Conservation (phyloP, 768 basidiomycete species). For the Omphalotus guepiniiformis region DNA sequence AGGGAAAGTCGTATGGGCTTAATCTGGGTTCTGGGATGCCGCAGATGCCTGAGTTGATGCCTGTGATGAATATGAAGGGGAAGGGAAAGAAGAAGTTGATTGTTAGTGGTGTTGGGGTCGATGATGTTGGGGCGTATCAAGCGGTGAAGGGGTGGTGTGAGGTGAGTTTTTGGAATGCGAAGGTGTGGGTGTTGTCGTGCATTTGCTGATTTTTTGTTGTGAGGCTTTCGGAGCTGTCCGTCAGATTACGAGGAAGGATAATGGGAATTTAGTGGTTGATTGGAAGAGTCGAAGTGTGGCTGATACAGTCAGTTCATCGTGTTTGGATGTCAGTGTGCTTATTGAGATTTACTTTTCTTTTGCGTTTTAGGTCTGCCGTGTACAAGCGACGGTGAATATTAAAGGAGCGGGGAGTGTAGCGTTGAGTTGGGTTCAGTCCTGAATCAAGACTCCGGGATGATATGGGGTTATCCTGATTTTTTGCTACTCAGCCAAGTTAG, state of each 20-base stretch:
- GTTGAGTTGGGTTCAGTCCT: constrained; percentile 27
- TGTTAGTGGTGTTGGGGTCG: constrained; percentile 25
- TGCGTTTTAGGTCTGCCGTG: constrained; percentile 29
- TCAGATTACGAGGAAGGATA: constrained; percentile 21
- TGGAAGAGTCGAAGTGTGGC: constrained; percentile 34
- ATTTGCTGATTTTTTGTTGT: not conserved
- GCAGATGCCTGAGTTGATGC: too few relatives aligned
- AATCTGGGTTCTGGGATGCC: too few relatives aligned
- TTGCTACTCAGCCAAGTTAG: too few relatives aligned
- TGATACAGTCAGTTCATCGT: constrained; percentile 27
- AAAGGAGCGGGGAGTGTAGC: constrained; percentile 36
- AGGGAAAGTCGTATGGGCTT: too few relatives aligned
- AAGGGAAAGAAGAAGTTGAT: constrained; percentile 27
- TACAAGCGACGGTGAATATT: constrained; percentile 35
- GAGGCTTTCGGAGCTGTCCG: constrained; percentile 31
- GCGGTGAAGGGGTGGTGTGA: constrained; percentile 34
- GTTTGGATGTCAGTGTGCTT: not conserved
- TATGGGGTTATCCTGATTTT: too few relatives aligned
- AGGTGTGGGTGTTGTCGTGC: not conserved
- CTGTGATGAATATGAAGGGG: too few relatives aligned
- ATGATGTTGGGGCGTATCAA: constrained; percentile 22
- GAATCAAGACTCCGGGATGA: too few relatives aligned
- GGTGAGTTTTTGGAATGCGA: constrained; percentile 12
- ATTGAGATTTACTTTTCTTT: not conserved
- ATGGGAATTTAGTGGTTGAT: constrained; percentile 29